phyloP scores from a whole-genome alignment of 2,329 filamentous ascomycete genomes.

The Monilinia fructigena region DNA sequence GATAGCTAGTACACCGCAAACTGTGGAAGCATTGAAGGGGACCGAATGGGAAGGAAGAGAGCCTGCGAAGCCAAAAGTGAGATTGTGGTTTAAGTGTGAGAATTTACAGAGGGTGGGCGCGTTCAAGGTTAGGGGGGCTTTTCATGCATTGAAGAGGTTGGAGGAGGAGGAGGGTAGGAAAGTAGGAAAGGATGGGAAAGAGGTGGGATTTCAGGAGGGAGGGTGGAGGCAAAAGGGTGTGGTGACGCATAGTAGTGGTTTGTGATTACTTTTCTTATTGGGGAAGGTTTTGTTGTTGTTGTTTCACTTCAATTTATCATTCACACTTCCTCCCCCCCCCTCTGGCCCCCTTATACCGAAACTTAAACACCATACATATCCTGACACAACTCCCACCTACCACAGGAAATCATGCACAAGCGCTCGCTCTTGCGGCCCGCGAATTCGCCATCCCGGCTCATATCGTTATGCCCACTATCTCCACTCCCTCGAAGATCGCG shows the following conservation, averaged over 20 bases:
- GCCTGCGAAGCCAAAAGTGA: constrained; percentile 64
- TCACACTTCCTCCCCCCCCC: not conserved
- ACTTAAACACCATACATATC: not conserved
- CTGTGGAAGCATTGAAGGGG: constrained; percentile 50
- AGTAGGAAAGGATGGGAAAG: constrained; percentile 46
- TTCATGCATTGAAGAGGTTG: constrained; percentile 75
- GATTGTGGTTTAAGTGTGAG: constrained; percentile 93
- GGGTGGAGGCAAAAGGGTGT: constrained; percentile 67
- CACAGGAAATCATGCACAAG: constrained; percentile 89
- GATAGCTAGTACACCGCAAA: constrained; percentile 71
- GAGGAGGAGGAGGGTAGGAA: constrained; percentile 54
- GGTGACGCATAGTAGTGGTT: constrained; percentile 86
- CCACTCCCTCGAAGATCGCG: constrained; percentile 80
- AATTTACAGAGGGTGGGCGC: constrained; percentile 88
- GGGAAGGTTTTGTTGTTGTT: not conserved
- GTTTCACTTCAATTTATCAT: not conserved
- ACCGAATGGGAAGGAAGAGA: constrained; percentile 56
- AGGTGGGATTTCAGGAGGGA: constrained; percentile 59
- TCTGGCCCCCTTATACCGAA: no score
- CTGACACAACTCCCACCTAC: not conserved
- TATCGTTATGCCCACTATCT: constrained; percentile 91
- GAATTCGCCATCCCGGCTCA: constrained; percentile 73
- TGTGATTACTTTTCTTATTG: constrained; percentile 23
- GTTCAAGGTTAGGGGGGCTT: constrained; percentile 89
- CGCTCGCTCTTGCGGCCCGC: constrained; percentile 78